Evolutionary conservation across 768 basidiomycete species (phyloP).

Genomic region (Leucosporidium yakuticum): DNA sequence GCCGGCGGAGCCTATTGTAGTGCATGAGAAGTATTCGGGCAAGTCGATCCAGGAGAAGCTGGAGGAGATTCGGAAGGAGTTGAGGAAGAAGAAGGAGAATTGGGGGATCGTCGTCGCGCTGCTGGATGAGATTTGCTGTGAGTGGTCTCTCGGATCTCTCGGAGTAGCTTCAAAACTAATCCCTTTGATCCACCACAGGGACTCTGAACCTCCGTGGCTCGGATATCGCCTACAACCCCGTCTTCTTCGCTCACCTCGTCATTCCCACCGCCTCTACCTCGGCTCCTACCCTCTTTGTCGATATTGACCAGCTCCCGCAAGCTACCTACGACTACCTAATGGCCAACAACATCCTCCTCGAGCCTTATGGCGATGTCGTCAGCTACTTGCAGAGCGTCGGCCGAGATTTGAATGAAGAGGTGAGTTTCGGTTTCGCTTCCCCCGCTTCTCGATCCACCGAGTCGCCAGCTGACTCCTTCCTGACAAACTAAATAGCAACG

Average conservation of each 20-base stretch:
- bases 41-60: slow-evolving; percentile 61
- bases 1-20: slow-evolving; percentile 61
- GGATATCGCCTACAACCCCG: slow-evolving; percentile 84
- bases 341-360: slow-evolving; percentile 54
- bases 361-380: slow-evolving; percentile 65
- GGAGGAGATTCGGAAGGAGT: slow-evolving; percentile 57
- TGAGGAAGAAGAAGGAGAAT: slow-evolving; percentile 45
- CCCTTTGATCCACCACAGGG: slow-evolving; percentile 45
- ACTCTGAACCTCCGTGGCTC: slow-evolving; percentile 84
- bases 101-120: slow-evolving; percentile 70
- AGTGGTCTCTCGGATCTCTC: slow-evolving; percentile 1
- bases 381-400: slow-evolving; percentile 49
- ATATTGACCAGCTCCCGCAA: slow-evolving; percentile 51
- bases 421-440: not conserved
- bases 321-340: slow-evolving; percentile 55
- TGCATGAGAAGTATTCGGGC: slow-evolving; percentile 66
- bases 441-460: not conserved
- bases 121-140: slow-evolving; percentile 83
- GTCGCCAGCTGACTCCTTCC: not conserved
- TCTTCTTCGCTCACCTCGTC: slow-evolving; percentile 75
- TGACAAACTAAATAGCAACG: slow-evolving; percentile 7
- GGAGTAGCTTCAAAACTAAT: not conserved
- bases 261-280: slow-evolving; percentile 48
- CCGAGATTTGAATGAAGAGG: slow-evolving; percentile 45
- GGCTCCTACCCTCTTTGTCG: slow-evolving; percentile 62